Evolutionary conservation across 495 filamentous ascomycete species (phyloP).

Genomic region (Patellaria atrata): DNA sequence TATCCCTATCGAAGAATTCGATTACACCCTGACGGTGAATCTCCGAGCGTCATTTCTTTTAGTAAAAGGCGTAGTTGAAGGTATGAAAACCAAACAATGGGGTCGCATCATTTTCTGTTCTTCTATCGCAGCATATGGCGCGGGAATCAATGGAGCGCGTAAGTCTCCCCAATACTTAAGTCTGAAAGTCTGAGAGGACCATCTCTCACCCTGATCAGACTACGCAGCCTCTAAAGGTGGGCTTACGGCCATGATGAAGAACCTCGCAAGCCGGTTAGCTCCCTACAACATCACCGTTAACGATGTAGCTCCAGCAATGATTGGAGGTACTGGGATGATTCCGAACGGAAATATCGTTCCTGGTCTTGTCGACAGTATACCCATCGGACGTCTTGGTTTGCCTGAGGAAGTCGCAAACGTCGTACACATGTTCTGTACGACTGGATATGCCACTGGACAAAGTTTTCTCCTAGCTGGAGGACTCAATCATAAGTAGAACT

Average conservation of each 20-base stretch:
- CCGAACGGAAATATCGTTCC: constrained; percentile 17
- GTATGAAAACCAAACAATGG: constrained; percentile 49
- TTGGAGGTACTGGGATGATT: constrained; percentile 37
- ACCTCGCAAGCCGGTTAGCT: constrained; percentile 46
- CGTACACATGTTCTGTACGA: constrained; percentile 51
- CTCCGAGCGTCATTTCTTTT: constrained; percentile 51
- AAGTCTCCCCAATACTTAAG: constrained; percentile 13
- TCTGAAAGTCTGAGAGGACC: constrained; percentile 1
- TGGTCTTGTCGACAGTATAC: constrained; percentile 34
- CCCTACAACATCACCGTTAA: constrained; percentile 57
- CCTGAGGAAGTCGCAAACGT: constrained; percentile 55
- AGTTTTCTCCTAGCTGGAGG: constrained; percentile 23
- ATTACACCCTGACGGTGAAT: constrained; percentile 51
- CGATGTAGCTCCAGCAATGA: constrained; percentile 62
- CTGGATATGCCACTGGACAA: constrained; percentile 50
- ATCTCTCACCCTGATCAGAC: constrained; percentile 25
- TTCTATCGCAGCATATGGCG: constrained; percentile 51
- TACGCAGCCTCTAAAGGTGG: constrained; percentile 54
- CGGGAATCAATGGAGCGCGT: constrained; percentile 53
- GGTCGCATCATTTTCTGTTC: constrained; percentile 55
- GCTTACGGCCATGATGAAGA: constrained; percentile 51
- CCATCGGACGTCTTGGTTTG: constrained; percentile 46
- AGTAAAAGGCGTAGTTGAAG: constrained; percentile 46
- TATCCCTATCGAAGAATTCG: constrained; percentile 47
- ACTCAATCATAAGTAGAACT: constrained; percentile 21